Evolutionary conservation across 306 rosid species (phyloP).

Genomic region (Trifolium subterraneum): DNA sequence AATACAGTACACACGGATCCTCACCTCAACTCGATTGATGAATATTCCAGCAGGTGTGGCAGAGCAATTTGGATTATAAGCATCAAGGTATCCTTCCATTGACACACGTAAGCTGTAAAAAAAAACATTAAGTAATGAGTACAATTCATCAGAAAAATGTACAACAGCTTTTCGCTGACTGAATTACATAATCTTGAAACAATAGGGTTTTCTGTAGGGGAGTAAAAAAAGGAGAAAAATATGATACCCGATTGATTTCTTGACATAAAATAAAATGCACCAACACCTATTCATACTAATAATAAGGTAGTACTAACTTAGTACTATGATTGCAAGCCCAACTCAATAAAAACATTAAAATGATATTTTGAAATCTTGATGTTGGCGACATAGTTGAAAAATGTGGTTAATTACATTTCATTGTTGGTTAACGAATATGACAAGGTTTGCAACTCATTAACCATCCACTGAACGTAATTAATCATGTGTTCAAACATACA

Average conservation of each 20-base stretch:
- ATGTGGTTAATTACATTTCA: not conserved
- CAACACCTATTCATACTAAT: conserved; percentile 19
- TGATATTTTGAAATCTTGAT: not conserved
- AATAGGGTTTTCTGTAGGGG: not conserved
- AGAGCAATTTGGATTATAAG: conserved; percentile 72
- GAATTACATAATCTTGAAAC: conserved; percentile 24
- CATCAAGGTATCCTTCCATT: conserved; percentile 92
- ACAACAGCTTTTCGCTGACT: conserved; percentile 16
- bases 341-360: not conserved
- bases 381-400: not conserved
- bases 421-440: not conserved
- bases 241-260: conserved; percentile 14
- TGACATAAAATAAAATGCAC: conserved; percentile 17
- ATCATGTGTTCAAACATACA: not conserved
- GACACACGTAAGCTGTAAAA: conserved; percentile 81
- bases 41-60: conserved; percentile 91
- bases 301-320: conserved; percentile 11
- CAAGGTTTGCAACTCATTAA: not conserved
- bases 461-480: not conserved
- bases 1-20: conserved; percentile 32
- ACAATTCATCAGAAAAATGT: conserved; percentile 21
- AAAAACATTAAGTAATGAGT: conserved; percentile 23
- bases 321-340: conserved; percentile 12
- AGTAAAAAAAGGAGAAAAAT: conserved; percentile 17
- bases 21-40: conserved; percentile 86